phyloP scores from a whole-genome alignment of 202 grass and related monocot species.

The Panicum virgatum region DNA sequence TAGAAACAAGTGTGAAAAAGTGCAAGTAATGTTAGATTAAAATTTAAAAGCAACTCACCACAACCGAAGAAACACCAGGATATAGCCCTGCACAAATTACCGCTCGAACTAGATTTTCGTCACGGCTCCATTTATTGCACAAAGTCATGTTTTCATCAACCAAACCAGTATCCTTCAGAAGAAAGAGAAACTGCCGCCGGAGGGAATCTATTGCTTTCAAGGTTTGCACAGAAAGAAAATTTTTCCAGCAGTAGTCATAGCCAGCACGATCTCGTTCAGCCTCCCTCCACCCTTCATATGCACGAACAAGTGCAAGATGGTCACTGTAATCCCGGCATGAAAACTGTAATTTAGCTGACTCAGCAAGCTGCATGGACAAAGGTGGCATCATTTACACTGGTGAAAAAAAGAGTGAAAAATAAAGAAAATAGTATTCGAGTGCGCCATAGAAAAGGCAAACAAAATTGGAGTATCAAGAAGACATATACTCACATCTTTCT shows the following conservation, averaged over 20 bases:
- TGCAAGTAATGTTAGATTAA: background rate
- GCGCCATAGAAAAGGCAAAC: background rate
- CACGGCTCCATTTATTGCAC: slow-evolving; percentile 89
- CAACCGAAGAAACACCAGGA: slow-evolving; percentile 95
- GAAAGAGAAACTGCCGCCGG: slow-evolving; percentile 82
- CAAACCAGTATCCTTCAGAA: slow-evolving; percentile 89
- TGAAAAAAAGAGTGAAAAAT: background rate
- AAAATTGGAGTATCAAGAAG: background rate
- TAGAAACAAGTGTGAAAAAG: background rate
- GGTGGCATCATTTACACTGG: slow-evolving; percentile 11
- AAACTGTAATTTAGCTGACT: slow-evolving; percentile 91
- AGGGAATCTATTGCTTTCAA: slow-evolving; percentile 94
- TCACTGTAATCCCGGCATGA: slow-evolving; percentile 89
- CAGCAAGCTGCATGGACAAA: slow-evolving; percentile 74
- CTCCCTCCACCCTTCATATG: slow-evolving; percentile 94
- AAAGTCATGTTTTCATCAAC: slow-evolving; percentile 67
- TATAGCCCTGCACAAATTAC: slow-evolving; percentile 96
- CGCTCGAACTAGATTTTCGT: slow-evolving; percentile 85
- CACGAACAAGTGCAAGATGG: slow-evolving; percentile 84
- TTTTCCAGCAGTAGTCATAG: slow-evolving; percentile 99
- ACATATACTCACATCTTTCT: slow-evolving; percentile 87
- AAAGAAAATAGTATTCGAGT: slow-evolving; percentile 25
- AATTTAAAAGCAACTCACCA: slow-evolving; percentile 57
- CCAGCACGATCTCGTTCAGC: slow-evolving; percentile 92
- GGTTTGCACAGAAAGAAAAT: slow-evolving; percentile 90